Conservation (phyloP, 2,329 filamentous ascomycete genomes). For the Aulographum hederae region DNA sequence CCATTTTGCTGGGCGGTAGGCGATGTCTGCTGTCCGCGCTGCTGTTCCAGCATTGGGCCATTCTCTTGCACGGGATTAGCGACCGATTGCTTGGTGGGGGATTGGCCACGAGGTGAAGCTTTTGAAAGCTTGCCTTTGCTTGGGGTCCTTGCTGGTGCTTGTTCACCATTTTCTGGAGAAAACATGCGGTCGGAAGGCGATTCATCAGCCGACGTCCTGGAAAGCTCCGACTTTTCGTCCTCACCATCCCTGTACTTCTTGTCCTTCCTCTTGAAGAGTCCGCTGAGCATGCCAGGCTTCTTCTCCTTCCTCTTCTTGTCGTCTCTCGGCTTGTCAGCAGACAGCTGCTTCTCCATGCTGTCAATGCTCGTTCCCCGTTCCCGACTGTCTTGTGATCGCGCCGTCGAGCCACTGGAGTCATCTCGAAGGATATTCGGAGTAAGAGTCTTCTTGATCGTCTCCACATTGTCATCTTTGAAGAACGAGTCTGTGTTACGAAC, state of each 20-base stretch:
- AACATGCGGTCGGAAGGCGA: too few species aligned
- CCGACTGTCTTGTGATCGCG: conserved; percentile 14
- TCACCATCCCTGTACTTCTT: conserved; percentile 32
- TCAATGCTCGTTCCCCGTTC: conserved; percentile 53
- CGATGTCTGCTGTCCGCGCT: not conserved
- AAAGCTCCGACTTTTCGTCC: conserved; percentile 28
- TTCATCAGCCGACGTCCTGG: too few species aligned
- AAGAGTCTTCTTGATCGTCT: conserved; percentile 93
- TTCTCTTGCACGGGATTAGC: not conserved
- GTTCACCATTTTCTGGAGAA: too few species aligned
- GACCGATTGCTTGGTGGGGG: not conserved
- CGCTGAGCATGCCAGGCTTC: conserved; percentile 52
- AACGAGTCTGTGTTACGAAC: conserved; percentile 89
- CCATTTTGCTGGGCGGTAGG: not conserved
- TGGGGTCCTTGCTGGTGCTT: conserved; percentile 10
- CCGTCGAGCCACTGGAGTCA: conserved; percentile 33
- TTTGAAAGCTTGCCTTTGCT: conserved; percentile 22
- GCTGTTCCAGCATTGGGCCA: not conserved
- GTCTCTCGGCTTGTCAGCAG: conserved; percentile 36
- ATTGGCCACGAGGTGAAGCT: conserved; percentile 7
- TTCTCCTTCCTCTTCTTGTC: conserved; percentile 52
- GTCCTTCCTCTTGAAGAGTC: conserved; percentile 48
- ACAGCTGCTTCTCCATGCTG: conserved; percentile 50
- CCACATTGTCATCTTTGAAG: conserved; percentile 87
- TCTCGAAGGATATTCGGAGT: conserved; percentile 85